phyloP scores from a whole-genome alignment of 2,329 filamentous ascomycete genomes.

The Magnaporthales sp. region DNA sequence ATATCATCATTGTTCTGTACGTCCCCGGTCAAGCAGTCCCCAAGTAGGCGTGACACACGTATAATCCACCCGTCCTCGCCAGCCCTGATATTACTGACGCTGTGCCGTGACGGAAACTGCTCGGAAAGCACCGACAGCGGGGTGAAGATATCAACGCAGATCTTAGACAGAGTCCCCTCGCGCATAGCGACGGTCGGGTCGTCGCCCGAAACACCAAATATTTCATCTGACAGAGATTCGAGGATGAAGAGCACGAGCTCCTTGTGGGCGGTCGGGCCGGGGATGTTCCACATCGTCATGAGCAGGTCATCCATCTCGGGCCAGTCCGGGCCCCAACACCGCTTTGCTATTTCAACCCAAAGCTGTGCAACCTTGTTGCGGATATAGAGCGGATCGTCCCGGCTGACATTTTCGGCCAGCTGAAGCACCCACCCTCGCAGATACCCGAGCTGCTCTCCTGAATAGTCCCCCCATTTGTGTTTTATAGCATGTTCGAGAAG shows the following conservation, averaged over 20 bases:
- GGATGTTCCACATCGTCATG: conserved; percentile 70
- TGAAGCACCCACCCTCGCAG: conserved; percentile 71
- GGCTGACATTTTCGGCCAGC: conserved; percentile 63
- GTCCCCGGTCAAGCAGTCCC: conserved; percentile 60
- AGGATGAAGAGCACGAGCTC: conserved; percentile 82
- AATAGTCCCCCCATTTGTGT: conserved; percentile 73
- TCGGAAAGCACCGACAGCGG: conserved; percentile 67
- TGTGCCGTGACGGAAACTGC: conserved; percentile 64
- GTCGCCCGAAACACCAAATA: conserved; percentile 68
- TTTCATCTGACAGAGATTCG: conserved; percentile 87
- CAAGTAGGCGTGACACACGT: conserved; percentile 66
- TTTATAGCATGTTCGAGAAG: conserved; percentile 84
- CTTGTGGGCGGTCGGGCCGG: conserved; percentile 57
- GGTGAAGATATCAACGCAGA: conserved; percentile 90
- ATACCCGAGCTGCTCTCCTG: conserved; percentile 54
- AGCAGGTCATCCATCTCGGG: conserved; percentile 86
- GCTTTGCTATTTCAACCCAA: conserved; percentile 91
- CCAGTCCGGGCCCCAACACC: conserved; percentile 90
- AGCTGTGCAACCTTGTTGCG: conserved; percentile 90
- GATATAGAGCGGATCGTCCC: conserved; percentile 70
- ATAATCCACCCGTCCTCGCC: conserved; percentile 82
- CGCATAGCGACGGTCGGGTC: conserved; percentile 78
- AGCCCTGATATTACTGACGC: conserved; percentile 59
- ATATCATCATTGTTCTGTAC: conserved; percentile 57
- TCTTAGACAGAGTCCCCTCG: conserved; percentile 76